Base-by-base conservation (phyloP, 768 basidiomycete species). In the Pleurotus tuoliensis region DNA sequence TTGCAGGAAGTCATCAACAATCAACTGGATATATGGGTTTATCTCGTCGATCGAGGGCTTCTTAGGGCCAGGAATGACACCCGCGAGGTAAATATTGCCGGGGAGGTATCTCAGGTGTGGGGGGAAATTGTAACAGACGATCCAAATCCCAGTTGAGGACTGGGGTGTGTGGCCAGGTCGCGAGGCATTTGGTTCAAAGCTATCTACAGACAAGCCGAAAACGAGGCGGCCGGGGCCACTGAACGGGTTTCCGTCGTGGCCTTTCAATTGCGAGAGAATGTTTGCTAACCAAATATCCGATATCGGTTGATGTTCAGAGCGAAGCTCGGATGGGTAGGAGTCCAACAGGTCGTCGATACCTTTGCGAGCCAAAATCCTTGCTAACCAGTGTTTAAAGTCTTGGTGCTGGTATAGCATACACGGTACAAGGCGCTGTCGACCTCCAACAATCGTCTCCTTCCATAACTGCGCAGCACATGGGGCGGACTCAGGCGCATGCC, bases 291-390 rank as follows among this genome's bases (percentile, higher is more conserved):
- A 30, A 4, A 30, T 30, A 30, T 30, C 27, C 27, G 27, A 30
- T 30, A 30, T 30, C 27, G 7, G 27, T 30, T 30, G 27, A 30
- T 30, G 27, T 30, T 5, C 27, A 30, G 27, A 30, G 27, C 27
- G 27, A 30, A 30, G 27, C 27, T 30, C 7, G 27, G 27, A 30
- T 30, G 59, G 63, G 48, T 56, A 62, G 5, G 48, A 48, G 2
- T 67, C 61, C 8, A 68, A 51, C 13, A 61, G 41, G 11, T 67
- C 64, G 40, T 68, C 67, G 12, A 70, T 66, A 3, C 63, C 66
- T 25, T 60, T 63, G 6, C 67, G 45, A 7, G 65, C 66, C 1
- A 69, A 45, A 5, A 70, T 20, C 3, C 64, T 60, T 1, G 62
- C 67, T 3, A 69, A 12, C 67, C 69, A 69, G 1, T 58, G 22